Conservation (phyloP, 306 rosid genomes). For the Adenanthera pavonina region DNA sequence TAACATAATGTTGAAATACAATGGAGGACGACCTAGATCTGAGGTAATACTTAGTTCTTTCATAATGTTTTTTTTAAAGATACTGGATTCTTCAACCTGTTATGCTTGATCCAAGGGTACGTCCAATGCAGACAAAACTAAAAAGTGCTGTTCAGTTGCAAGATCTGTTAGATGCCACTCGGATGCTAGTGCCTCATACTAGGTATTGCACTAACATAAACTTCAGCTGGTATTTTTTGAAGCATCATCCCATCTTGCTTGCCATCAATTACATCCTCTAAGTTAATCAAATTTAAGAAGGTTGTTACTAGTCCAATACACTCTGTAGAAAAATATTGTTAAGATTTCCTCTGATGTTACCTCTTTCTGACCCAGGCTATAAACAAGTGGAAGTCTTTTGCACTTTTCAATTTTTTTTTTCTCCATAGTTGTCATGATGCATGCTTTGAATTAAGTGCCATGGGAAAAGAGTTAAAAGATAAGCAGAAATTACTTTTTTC, state of each 20-base stretch:
- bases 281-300: slow-evolving; percentile 13
- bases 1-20: slow-evolving; percentile 92
- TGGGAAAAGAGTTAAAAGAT: background rate
- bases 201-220: slow-evolving; percentile 59
- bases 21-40: slow-evolving; percentile 91
- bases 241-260: slow-evolving; percentile 13
- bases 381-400: background rate
- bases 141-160: slow-evolving; percentile 96
- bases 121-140: slow-evolving; percentile 77
- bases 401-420: background rate
- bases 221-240: slow-evolving; percentile 10
- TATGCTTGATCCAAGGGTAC: slow-evolving; percentile 37
- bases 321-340: background rate
- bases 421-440: slow-evolving; percentile 8
- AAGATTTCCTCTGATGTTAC: slow-evolving; percentile 3
- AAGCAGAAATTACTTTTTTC: background rate
- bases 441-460: slow-evolving; percentile 12
- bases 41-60: slow-evolving; percentile 60
- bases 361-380: background rate
- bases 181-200: slow-evolving; percentile 91
- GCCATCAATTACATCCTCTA: slow-evolving; percentile 3
- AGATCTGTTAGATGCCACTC: slow-evolving; percentile 95
- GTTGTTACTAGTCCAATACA: slow-evolving; percentile 10
- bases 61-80: slow-evolving; percentile 26
- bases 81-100: slow-evolving; percentile 12